Evolutionary conservation across 108 stramenopile genomes (phyloP).

Genomic region (Skeletonema grethae): DNA sequence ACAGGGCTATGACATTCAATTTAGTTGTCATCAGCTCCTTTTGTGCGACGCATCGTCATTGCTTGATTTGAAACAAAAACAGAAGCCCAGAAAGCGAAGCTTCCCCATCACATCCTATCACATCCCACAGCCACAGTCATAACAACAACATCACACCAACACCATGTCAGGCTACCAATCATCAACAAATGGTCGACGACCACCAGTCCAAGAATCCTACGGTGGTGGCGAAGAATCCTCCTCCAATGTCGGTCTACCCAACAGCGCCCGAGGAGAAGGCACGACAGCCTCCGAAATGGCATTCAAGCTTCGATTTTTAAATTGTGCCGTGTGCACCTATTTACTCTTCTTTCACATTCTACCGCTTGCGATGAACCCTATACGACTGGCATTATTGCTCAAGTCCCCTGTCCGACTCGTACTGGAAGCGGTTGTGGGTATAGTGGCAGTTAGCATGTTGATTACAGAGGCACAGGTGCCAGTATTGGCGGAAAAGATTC

Average conservation of each 20-base stretch:
- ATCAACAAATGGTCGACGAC: neutral
- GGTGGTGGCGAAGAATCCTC: neutral
- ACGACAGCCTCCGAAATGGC: conserved; percentile 26
- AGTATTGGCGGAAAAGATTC: conserved; percentile 20
- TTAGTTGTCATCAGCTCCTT: too few relatives aligned
- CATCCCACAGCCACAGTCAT: too few relatives aligned
- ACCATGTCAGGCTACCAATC: neutral
- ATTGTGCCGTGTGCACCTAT: conserved; percentile 16
- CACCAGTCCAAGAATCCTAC: conserved; percentile 16
- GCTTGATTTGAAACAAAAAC: too few relatives aligned
- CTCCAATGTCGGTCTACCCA: conserved; percentile 22
- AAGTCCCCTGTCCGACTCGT: conserved; percentile 14
- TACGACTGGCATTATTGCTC: conserved; percentile 14
- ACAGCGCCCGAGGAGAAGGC: conserved; percentile 32
- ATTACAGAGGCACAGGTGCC: conserved; percentile 27
- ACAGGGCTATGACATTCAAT: too few relatives aligned
- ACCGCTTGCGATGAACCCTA: conserved; percentile 25
- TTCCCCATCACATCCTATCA: too few relatives aligned
- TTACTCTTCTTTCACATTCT: conserved; percentile 21
- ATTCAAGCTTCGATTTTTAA: conserved; percentile 33
- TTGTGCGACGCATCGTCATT: too few relatives aligned
- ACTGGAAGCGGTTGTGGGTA: conserved; percentile 11
- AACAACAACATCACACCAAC: too few relatives aligned
- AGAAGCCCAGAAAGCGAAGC: too few relatives aligned
- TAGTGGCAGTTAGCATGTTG: conserved; percentile 9